phyloP scores from a whole-genome alignment of 139 green algal genomes.

The Coccomyxa sp. region DNA sequence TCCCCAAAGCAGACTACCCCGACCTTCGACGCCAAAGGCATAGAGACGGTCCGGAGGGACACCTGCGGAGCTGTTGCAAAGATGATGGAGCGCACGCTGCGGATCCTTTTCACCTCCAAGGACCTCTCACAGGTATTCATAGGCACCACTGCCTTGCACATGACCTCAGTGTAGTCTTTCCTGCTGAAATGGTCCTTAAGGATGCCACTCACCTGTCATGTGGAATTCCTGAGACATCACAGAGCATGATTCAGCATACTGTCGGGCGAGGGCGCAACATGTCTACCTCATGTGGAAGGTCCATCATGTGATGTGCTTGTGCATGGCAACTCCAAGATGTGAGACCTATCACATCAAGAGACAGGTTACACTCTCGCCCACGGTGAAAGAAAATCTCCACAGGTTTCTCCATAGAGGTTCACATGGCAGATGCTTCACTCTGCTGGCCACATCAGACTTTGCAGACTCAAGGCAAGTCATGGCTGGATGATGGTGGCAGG shows the following conservation, averaged over 20 bases:
- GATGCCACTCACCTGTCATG: too few species aligned
- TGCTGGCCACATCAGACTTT: neutral
- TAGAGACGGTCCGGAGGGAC: conserved; percentile 94
- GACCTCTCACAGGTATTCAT: conserved; percentile 75
- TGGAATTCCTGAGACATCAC: too few species aligned
- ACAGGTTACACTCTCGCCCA: too few species aligned
- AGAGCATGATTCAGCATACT: too few species aligned
- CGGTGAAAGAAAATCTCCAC: too few species aligned
- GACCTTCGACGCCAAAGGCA: conserved; percentile 70
- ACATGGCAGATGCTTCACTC: neutral
- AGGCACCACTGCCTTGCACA: neutral
- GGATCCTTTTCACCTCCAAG: conserved; percentile 75
- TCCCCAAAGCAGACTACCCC: conserved; percentile 49
- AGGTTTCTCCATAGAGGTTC: too few species aligned
- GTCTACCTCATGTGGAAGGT: too few species aligned
- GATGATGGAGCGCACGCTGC: conserved; percentile 78
- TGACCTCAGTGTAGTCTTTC: neutral
- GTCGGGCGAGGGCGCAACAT: too few species aligned
- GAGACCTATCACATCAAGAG: too few species aligned
- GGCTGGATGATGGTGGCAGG: conserved; percentile 38
- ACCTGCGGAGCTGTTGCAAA: conserved; percentile 86
- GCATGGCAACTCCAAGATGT: too few species aligned
- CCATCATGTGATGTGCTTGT: too few species aligned
- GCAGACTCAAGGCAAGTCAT: neutral
- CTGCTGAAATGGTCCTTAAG: too few species aligned